Percentiles rank a stretch among this genome's conserved stretches.
These are phyloP conservation scores for Eimeria tenella DNA, from an alignment of 169 alveolate genomes.

Conservation along the genomic window DNA sequence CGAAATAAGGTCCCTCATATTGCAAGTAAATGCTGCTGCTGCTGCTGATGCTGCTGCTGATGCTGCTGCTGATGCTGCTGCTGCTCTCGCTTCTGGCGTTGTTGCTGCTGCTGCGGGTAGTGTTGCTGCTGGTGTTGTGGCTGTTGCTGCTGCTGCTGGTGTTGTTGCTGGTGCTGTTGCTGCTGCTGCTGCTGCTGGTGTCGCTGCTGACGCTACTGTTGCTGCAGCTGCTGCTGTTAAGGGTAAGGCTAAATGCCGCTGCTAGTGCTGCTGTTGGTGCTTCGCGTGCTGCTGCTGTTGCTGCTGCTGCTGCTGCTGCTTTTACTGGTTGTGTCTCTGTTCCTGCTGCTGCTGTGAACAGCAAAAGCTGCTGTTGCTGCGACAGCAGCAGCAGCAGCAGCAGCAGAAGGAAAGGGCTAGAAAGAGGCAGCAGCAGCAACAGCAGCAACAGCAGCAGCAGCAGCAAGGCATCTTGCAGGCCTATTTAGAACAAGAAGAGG, in stretches of 20 bases:
- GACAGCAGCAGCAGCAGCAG: background rate
- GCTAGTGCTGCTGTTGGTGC: too few species aligned
- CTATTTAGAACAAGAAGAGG: too few species aligned
- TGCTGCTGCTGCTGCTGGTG: background rate
- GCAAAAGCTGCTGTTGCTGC: background rate
- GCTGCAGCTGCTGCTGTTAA: background rate
- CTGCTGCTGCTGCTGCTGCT: background rate
- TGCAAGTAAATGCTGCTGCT: background rate
- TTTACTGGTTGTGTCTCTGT: background rate
- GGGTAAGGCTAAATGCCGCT: too few species aligned
- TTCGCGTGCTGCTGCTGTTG: too few species aligned
- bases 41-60: background rate
- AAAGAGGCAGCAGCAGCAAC: too few species aligned
- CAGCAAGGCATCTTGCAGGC: too few species aligned
- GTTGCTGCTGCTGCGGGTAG: too few species aligned
- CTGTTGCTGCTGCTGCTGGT: too few species aligned
- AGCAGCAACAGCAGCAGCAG: too few species aligned
- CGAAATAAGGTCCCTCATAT: background rate
- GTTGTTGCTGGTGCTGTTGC: background rate
- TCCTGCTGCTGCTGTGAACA: background rate
- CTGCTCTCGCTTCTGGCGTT: too few species aligned
- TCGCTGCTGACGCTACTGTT: background rate
- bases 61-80: background rate
- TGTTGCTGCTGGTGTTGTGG: too few species aligned
- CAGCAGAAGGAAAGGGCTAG: background rate